A percentile compares a stretch with the other conserved stretches of the same genome.
phyloP scores from a whole-genome alignment of 352 stramenopile genomes.

The Globisporangium ultimum region DNA sequence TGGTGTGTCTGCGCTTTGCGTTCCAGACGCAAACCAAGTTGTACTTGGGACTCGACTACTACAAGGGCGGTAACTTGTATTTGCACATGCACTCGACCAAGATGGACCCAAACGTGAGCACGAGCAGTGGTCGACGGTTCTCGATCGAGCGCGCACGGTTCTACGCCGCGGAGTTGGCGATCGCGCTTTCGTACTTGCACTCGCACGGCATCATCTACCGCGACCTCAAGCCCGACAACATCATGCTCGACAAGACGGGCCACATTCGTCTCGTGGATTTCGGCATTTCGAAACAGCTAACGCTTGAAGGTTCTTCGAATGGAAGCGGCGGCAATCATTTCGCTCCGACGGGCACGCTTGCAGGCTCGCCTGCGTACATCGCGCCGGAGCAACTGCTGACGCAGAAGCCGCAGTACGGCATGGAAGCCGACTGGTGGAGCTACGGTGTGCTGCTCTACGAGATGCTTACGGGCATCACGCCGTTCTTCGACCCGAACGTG shows the following conservation, averaged over 20 bases:
- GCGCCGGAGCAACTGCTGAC: slow-evolving; percentile 79
- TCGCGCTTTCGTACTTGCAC: slow-evolving; percentile 87
- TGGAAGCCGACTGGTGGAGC: slow-evolving; percentile 90
- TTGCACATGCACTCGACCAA: slow-evolving; percentile 87
- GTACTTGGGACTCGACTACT: slow-evolving; percentile 82
- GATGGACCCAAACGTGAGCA: slow-evolving; percentile 76
- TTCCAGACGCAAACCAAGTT: slow-evolving; percentile 85
- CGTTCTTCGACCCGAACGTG: slow-evolving; percentile 85
- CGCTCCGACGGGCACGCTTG: slow-evolving; percentile 64
- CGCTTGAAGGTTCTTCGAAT: slow-evolving; percentile 11
- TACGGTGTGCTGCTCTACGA: slow-evolving; percentile 89
- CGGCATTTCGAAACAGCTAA: slow-evolving; percentile 86
- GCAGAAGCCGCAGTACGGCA: slow-evolving; percentile 84
- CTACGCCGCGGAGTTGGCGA: slow-evolving; percentile 84
- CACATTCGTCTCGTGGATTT: slow-evolving; percentile 90
- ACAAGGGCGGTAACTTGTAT: slow-evolving; percentile 84
- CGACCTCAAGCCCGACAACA: slow-evolving; percentile 87
- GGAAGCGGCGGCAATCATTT: slow-evolving; percentile 33
- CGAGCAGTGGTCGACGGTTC: slow-evolving; percentile 68
- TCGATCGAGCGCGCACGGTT: slow-evolving; percentile 69
- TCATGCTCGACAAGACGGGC: slow-evolving; percentile 85
- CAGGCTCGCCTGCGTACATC: slow-evolving; percentile 84
- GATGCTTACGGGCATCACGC: slow-evolving; percentile 85
- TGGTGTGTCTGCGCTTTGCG: slow-evolving; percentile 79
- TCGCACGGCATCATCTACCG: slow-evolving; percentile 84